These are phyloP conservation scores for Coemansia sp. DNA, from an alignment of 192 early-diverging fungal species.

Conservation along the genomic window DNA sequence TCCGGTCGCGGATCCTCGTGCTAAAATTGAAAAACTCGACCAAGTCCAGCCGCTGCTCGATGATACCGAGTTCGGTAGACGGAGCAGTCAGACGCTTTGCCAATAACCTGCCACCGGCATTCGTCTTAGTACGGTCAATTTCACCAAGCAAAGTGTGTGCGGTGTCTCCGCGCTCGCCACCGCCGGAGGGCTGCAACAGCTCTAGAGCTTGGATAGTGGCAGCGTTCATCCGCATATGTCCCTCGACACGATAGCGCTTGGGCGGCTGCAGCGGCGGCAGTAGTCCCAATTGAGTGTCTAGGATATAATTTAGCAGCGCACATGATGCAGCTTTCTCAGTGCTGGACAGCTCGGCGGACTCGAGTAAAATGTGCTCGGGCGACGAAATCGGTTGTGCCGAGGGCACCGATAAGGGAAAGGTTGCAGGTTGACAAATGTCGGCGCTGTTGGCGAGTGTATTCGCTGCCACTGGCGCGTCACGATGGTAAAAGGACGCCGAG, in stretches of 20 bases:
- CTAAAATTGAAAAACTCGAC: conserved; percentile 71
- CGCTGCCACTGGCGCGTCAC: not conserved
- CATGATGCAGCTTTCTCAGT: conserved; percentile 35
- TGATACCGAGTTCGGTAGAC: conserved; percentile 62
- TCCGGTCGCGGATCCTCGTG: conserved; percentile 47
- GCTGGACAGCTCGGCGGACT: conserved; percentile 32
- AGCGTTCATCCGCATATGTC: conserved; percentile 78
- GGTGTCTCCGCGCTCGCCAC: conserved; percentile 40
- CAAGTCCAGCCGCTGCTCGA: conserved; percentile 73
- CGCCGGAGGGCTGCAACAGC: conserved; percentile 62
- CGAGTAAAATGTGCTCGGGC: conserved; percentile 34
- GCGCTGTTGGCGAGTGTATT: not conserved
- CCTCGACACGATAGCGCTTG: conserved; percentile 55
- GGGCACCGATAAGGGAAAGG: conserved; percentile 23
- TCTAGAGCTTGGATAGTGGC: conserved; percentile 81
- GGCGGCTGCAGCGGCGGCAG: conserved; percentile 68
- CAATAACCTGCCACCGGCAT: conserved; percentile 75
- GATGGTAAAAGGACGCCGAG: conserved; percentile 6
- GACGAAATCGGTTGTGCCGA: conserved; percentile 15
- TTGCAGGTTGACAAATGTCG: not conserved
- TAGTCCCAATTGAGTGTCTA: conserved; percentile 69
- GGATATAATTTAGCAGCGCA: conserved; percentile 72
- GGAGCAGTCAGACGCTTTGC: conserved; percentile 73
- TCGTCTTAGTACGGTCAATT: conserved; percentile 81
- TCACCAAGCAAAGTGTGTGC: conserved; percentile 69